Evolutionary conservation across 2,329 filamentous ascomycete species (phyloP), one percentile per base, ranked within the genome.

Genomic region (Parastagonospora nodorum): DNA sequence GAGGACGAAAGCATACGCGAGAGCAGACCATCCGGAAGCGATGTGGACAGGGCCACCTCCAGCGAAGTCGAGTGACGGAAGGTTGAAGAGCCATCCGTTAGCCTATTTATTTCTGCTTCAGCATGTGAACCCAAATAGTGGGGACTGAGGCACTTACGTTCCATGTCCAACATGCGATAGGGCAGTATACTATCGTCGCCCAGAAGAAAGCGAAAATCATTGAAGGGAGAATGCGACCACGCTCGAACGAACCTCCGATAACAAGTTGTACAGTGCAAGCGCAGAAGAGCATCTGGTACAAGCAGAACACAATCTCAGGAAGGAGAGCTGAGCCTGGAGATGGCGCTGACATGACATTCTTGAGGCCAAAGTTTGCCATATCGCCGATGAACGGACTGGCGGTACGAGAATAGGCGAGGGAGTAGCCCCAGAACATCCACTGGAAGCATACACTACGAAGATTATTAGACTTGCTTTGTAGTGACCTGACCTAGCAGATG

Each of bases 381-480:
- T 85, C 79, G 14, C 85, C 85, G 57, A 88, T 87, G 70, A 86
- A 88, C 1, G 82, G 77, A 8, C 80, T 80, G 1, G 81, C 84
- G 16, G 81, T 81, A 45, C 83, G 77, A 2, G 82, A 84, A 67
- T 86, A 88, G 19, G 84, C 80, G 7, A 88, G 74, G 0, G 80
- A 82, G 71, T 86, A 88, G 2, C 85, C 85, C 82, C 76, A 87
- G 68, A 87, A 87, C 71, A 86, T 82, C 80, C 82, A 84, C 69
- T 83, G 81, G 62, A 84, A 80, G n/a, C 79, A 82, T 2, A 77
- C 73, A 10, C 69, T 75, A 46, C 4, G 9, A 29, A 8, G n/a
- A 12, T 29, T 12, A 14, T 57, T 19, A 58, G 54, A 24, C 11
- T 16, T 4, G 8, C 10, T 30, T 30, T 5, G 6, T 14, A 11